Evolutionary conservation across 768 basidiomycete genomes (phyloP).

Genomic region (Boletus insuetus): DNA sequence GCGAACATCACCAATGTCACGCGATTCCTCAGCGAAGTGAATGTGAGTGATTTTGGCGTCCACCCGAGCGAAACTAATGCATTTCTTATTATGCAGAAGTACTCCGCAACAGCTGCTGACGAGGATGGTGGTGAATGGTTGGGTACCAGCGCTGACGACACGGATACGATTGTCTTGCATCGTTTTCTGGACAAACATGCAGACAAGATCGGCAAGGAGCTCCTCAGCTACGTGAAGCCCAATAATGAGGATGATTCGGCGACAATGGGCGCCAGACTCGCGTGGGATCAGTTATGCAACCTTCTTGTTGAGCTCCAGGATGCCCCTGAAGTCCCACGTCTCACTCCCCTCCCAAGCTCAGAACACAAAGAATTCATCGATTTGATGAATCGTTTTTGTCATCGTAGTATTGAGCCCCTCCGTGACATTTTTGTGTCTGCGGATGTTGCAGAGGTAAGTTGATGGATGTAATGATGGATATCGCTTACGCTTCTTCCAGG

Average conservation of each 20-base stretch:
- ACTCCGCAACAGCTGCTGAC: conserved; percentile 41
- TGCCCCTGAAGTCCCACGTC: conserved; percentile 61
- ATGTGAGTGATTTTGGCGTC: conserved; percentile 41
- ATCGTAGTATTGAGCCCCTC: conserved; percentile 60
- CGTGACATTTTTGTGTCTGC: conserved; percentile 65
- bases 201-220: conserved; percentile 84
- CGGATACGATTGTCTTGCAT: conserved; percentile 79
- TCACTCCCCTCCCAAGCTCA: conserved; percentile 45
- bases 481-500: conserved; percentile 26
- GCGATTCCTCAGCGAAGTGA: conserved; percentile 71
- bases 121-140: conserved; percentile 73
- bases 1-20: conserved; percentile 72
- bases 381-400: conserved; percentile 61
- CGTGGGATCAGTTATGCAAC: conserved; percentile 80
- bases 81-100: conserved; percentile 36
- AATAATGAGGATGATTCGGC: conserved; percentile 52
- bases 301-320: conserved; percentile 76
- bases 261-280: conserved; percentile 66
- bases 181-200: conserved; percentile 83
- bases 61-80: background rate
- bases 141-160: conserved; percentile 76
- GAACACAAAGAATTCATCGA: conserved; percentile 67
- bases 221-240: conserved; percentile 68
- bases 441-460: conserved; percentile 43
- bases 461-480: background rate